phyloP scores from a whole-genome alignment of 2,329 filamentous ascomycete species.

The Cladophialophora psammophila region DNA sequence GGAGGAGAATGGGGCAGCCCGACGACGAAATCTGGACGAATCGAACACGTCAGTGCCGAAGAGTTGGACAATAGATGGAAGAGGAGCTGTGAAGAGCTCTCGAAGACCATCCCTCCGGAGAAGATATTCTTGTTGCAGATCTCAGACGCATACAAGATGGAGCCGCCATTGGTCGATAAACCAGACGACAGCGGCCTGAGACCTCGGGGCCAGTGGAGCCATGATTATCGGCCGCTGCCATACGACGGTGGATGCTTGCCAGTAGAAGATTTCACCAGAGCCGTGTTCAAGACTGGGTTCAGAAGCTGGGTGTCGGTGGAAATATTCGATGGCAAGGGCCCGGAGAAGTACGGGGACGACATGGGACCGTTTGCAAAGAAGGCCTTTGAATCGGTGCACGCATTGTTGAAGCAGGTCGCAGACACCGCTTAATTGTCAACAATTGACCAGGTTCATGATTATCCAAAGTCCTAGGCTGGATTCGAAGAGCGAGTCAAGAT shows the following conservation, averaged over 20 bases:
- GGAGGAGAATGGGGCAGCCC: conserved; percentile 78
- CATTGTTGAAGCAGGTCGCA: conserved; percentile 46
- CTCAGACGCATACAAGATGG: conserved; percentile 73
- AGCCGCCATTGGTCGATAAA: conserved; percentile 61
- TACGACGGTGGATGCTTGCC: conserved; percentile 76
- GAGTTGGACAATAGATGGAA: conserved; percentile 63
- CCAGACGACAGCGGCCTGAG: conserved; percentile 61
- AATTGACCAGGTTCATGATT: background rate
- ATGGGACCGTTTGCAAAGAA: conserved; percentile 58
- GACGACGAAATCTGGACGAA: conserved; percentile 65
- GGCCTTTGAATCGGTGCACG: conserved; percentile 59
- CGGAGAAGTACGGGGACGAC: conserved; percentile 61
- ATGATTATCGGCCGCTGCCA: conserved; percentile 72
- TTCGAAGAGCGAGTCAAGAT: background rate
- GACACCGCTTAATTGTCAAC: conserved; percentile 11
- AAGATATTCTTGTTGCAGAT: conserved; percentile 80
- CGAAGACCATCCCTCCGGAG: conserved; percentile 65
- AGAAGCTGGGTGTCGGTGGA: conserved; percentile 72
- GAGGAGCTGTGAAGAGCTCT: conserved; percentile 64
- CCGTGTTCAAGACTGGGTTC: conserved; percentile 73
- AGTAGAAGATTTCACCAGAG: conserved; percentile 68
- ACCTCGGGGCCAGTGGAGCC: conserved; percentile 73
- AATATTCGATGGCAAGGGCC: conserved; percentile 69
- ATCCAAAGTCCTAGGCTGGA: background rate
- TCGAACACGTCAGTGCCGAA: conserved; percentile 61